A percentile compares a stretch with the other conserved stretches of the same genome.
These are phyloP conservation scores for Antitrichia curtipendula DNA, from an alignment of 225 moss, liverwort and hornwort genomes.

Conservation along the genomic window DNA sequence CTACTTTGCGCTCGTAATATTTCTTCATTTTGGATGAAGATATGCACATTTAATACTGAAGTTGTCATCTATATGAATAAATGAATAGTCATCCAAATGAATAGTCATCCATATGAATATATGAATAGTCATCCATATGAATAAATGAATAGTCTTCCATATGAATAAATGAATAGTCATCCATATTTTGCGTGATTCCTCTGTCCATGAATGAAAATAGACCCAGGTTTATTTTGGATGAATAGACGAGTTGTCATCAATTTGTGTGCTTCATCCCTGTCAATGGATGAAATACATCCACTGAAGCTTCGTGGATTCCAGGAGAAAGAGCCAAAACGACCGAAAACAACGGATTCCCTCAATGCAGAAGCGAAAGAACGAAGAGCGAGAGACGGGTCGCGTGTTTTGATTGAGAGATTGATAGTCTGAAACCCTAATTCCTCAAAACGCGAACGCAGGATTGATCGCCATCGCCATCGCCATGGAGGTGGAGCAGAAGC, in stretches of 20 bases:
- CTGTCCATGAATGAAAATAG: background rate
- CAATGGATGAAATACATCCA: background rate
- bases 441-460: background rate
- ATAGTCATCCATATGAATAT: too few relatives aligned
- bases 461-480: background rate
- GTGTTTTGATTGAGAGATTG: background rate
- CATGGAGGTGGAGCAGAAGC: conserved; percentile 90
- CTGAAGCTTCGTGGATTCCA: background rate
- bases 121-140: too few relatives aligned
- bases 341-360: background rate
- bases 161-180: too few relatives aligned
- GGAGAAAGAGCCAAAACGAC: background rate
- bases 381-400: too few relatives aligned
- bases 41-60: background rate
- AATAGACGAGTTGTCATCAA: background rate
- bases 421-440: background rate
- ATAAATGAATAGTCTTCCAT: too few relatives aligned
- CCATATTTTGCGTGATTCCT: too few relatives aligned
- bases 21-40: background rate
- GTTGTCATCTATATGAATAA: too few relatives aligned
- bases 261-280: background rate
- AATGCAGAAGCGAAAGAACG: background rate
- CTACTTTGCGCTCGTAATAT: background rate
- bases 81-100: too few relatives aligned
- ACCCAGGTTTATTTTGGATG: background rate